Evolutionary conservation across 495 filamentous ascomycete genomes (phyloP).

Genomic region (Penicillium atrosanguineum): DNA sequence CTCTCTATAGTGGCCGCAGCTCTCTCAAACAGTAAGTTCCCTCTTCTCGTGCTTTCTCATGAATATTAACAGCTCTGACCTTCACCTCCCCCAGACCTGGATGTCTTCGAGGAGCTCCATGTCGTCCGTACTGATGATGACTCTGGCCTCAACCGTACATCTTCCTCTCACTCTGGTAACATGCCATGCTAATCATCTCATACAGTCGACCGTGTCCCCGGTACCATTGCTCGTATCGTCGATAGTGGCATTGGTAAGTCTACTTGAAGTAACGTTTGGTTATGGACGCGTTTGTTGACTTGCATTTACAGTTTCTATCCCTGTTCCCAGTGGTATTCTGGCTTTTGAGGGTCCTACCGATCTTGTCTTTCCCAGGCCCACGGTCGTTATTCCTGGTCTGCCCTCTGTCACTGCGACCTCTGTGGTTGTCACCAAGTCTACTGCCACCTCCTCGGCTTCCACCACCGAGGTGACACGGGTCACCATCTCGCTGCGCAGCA

Average conservation of each 20-base stretch:
- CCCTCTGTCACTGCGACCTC: background rate
- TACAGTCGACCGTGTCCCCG: background rate
- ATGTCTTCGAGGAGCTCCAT: background rate
- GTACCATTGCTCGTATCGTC: background rate
- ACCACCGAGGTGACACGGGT: background rate
- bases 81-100: slow-evolving; percentile 1
- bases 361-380: background rate
- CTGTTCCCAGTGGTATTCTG: background rate
- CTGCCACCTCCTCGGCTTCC: background rate
- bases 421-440: background rate
- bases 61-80: background rate
- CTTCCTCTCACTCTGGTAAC: background rate
- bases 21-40: background rate
- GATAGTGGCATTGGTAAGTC: background rate
- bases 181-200: background rate
- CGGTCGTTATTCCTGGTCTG: background rate
- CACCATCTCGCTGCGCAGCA: background rate
- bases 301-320: background rate
- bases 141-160: background rate
- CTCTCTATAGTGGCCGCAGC: background rate
- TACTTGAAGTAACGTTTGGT: background rate
- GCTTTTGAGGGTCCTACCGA: too few relatives aligned
- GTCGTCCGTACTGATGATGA: background rate
- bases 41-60: background rate
- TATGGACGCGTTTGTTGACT: background rate